Base-by-base conservation (phyloP, 805 yeast genomes). In the Hermanozyma aechmeae region DNA sequence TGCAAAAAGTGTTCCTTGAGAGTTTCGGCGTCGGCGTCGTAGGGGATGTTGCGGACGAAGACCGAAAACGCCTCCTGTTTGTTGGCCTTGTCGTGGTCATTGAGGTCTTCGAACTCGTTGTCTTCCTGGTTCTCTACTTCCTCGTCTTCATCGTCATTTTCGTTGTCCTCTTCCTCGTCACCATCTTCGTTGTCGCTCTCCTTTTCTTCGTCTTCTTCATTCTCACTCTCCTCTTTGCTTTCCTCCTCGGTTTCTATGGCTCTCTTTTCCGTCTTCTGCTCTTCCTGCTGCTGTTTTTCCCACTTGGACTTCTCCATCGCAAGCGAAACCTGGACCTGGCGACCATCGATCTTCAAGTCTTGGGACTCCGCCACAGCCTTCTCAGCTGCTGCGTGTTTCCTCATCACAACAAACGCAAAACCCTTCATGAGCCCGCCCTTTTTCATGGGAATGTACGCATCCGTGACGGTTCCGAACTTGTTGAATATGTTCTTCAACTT, bases 371-470 rank as follows among this genome's bases (percentile, higher is more conserved):
- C 82, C 20, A 87, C 75, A 1, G 96, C 97, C 32, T 61, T 66
- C 42, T 73, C 78, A 28, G 98, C 97, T 38, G 79, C 74, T 16
- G 72, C 58, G 37, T 75, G 66, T 46, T 79, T 83, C 47, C 75
- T 75, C 95, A 92, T 81, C 1, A 92, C 80, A 7, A 92, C 86
- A 53, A 92, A 92, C 0, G 86, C 98, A 68, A 89, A 92, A 8
- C 98, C 98, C 35, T 79, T 63, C 92, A 92, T 81, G 51, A 73
- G 77, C 11, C 96, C 95, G 28, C 85, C 93, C 27, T 71, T 68
- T 48, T 82, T 84, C 46, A 83, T 74, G 26, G 98, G 98, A 41
- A 92, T 84, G 42, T 76, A 74, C 0, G 89, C 94, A 47, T 86
- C 95, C 15, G 73, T 74, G 20, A 92, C 95, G 16, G 81, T 78